Conservation (phyloP, 768 basidiomycete species). For the Collybia nuda region DNA sequence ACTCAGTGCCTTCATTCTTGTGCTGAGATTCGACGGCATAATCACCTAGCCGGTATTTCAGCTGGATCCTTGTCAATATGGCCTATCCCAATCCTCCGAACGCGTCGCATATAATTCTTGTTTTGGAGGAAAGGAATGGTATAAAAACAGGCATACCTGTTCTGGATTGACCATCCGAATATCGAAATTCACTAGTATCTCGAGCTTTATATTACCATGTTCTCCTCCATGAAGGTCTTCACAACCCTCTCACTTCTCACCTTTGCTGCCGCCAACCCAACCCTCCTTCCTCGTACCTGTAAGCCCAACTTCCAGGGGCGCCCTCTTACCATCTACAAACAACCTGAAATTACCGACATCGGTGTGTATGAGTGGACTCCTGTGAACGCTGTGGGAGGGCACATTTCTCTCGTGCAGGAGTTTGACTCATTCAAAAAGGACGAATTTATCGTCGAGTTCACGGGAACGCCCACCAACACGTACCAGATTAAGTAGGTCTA, state of each 20-base stretch:
- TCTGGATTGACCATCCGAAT: no score
- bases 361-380: constrained; percentile 5
- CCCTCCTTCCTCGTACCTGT: constrained; percentile 1
- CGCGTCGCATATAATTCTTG: no score
- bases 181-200: no score
- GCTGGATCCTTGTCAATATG: no score
- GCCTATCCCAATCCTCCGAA: no score
- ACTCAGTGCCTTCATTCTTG: no score
- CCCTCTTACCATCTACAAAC: constrained; percentile 3
- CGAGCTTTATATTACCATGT: neutral
- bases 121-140: no score
- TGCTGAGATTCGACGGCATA: no score
- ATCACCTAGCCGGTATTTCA: no score
- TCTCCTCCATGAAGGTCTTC: constrained; percentile 1
- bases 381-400: constrained; percentile 5
- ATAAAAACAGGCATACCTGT: no score
- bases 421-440: constrained; percentile 1
- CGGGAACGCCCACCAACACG: neutral
- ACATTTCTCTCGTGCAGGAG: neutral
- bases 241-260: neutral
- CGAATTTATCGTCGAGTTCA: constrained; percentile 7
- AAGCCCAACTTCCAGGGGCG: constrained; percentile 9
- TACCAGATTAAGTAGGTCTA: constrained; percentile 9
- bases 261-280: neutral
- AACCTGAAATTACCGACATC: neutral